Percentiles rank a stretch among this genome's conserved stretches.
Conservation (phyloP, 1,284 basidiomycete genomes). For the Exobasidium rhododendri region DNA sequence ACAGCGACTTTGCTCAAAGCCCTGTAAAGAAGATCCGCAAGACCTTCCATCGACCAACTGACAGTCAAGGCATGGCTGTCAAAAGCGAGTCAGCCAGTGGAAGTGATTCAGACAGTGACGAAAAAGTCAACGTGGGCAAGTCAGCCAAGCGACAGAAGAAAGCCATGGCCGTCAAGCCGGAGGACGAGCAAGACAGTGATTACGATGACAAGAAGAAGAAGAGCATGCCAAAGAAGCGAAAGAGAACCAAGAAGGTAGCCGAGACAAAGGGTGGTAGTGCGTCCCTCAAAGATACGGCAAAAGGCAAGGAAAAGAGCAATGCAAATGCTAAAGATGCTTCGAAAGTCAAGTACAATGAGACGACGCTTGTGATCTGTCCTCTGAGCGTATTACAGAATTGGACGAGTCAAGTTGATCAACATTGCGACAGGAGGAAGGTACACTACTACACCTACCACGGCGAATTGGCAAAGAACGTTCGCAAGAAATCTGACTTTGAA, state of each 20-base stretch:
- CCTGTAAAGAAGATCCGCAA: background rate
- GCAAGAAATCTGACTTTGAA: background rate
- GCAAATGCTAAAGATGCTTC: background rate
- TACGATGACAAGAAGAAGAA: background rate
- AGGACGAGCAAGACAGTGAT: background rate
- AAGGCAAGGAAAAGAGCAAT: slow-evolving; percentile 7
- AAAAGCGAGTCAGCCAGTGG: background rate
- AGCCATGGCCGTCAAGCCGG: background rate
- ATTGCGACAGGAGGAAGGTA: slow-evolving; percentile 56
- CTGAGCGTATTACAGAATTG: slow-evolving; percentile 84
- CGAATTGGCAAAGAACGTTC: slow-evolving; percentile 62
- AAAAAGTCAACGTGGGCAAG: background rate
- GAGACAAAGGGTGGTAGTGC: background rate
- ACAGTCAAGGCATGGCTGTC: background rate
- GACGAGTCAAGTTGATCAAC: slow-evolving; percentile 61
- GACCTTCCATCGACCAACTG: background rate
- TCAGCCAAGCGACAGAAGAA: background rate
- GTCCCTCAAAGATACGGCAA: background rate
- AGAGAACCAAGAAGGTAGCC: background rate
- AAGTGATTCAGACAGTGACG: background rate
- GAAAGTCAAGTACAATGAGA: slow-evolving; percentile 9
- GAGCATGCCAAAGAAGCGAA: background rate
- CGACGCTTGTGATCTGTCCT: slow-evolving; percentile 67
- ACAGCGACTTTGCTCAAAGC: background rate
- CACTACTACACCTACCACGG: slow-evolving; percentile 62